phyloP scores from a whole-genome alignment of 78 protist species.

The Paulinella micropora region DNA sequence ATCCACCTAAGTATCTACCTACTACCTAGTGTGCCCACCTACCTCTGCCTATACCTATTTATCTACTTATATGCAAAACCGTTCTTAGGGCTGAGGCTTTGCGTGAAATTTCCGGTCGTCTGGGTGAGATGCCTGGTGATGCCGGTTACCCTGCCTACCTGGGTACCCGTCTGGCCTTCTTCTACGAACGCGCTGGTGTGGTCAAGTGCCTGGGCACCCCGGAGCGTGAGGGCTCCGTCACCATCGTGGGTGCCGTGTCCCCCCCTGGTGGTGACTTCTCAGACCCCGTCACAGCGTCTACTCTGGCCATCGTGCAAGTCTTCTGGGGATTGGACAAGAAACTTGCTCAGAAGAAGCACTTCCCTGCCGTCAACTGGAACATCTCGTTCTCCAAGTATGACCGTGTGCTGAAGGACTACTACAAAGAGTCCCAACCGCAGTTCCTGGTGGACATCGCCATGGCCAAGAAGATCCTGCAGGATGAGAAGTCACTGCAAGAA shows the following conservation, averaged over 20 bases:
- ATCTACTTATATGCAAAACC: no score
- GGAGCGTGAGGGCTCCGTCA: constrained; percentile 82
- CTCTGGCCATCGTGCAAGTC: constrained; percentile 96
- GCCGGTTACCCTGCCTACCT: constrained; percentile 99
- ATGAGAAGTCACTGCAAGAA: constrained; percentile 88
- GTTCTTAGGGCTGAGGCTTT: constrained; percentile 99
- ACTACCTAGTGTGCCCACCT: no score
- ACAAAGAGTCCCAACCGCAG: constrained; percentile 51
- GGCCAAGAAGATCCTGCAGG: constrained; percentile 73
- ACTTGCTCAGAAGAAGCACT: constrained; percentile 99
- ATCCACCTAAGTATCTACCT: no score
- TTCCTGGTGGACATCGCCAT: not conserved
- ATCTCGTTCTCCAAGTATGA: constrained; percentile 63
- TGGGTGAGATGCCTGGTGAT: constrained; percentile 99
- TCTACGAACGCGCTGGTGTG: constrained; percentile 97
- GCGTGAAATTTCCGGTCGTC: constrained; percentile 98
- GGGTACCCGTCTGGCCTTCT: constrained; percentile 95
- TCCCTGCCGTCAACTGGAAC: constrained; percentile 99
- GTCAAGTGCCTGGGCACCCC: constrained; percentile 87
- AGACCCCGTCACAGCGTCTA: constrained; percentile 96
- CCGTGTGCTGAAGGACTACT: constrained; percentile 67
- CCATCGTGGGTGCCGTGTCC: constrained; percentile 99
- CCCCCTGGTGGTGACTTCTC: constrained; percentile 99
- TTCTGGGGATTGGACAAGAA: constrained; percentile 99
- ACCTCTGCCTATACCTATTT: no score